Evolutionary conservation across 345 rosid genomes (phyloP), one percentile per base, ranked within the genome.

Genomic region (Eucalyptus sideroxylon): DNA sequence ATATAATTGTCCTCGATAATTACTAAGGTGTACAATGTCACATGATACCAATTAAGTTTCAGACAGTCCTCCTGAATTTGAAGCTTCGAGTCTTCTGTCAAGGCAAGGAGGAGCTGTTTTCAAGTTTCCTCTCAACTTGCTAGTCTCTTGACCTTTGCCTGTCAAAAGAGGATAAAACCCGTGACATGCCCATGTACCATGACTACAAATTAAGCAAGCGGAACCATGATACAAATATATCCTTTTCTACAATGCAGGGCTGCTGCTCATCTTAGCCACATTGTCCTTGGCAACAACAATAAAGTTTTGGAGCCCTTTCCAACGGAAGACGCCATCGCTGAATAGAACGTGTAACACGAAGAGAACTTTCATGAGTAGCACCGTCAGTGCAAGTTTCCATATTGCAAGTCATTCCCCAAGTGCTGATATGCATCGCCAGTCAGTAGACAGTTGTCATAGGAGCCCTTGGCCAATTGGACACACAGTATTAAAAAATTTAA

Each of bases 221-320:
- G 51, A 50, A 50, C 51, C 51, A 50, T 50, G 86, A 91, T 80
- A 93, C 97, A 88, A 87, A 95, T 98, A 56, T 91, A 85, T 88
- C 90, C 89, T 92, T 82, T 90, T 94, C 94, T 88, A 93, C 87
- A 95, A 91, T 50, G 96, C 96, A 50, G 99, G 99, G 91, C 94
- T 98, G 90, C 94, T 95, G 95, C 97, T 98, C 99, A 97, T 97
- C 93, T 92, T 96, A 87, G 98, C 95, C 82, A 95, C 99, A 69
- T 98, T 98, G 93, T 98, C 99, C 93, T 96, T 96, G 16, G 99
- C 99, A 92, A 98, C 98, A 72, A 93, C 93, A 91, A 97, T 95
- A 30, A 98, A 97, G 90, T 98, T 97, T 94, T 95, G 98, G 37
- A 97, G 98, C 92, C 98, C 95, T 91, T 96, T 95, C 99, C 99